Conservation (phyloP, 164 flowering plant species). For the Tetracentron sinense region DNA sequence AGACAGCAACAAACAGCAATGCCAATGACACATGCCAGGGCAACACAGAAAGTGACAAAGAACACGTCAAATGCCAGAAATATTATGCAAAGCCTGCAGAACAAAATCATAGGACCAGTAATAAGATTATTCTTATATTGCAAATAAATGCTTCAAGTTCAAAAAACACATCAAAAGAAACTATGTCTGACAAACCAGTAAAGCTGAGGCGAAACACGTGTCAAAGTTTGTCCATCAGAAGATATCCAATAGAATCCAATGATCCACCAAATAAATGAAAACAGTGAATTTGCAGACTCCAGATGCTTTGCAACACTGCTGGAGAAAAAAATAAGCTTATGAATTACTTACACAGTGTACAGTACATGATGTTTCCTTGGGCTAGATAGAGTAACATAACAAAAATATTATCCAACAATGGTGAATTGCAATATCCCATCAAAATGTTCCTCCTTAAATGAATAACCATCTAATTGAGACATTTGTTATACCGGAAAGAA, state of each 20-base stretch:
- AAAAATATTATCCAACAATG: too few species aligned
- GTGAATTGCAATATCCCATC: too few species aligned
- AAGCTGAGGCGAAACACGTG: constrained; percentile 60
- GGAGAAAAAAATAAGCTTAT: neutral
- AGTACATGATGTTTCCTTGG: too few species aligned
- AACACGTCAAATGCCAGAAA: constrained; percentile 77
- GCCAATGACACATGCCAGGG: constrained; percentile 73
- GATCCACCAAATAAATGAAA: constrained; percentile 89
- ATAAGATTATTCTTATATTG: too few species aligned
- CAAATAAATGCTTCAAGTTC: constrained; percentile 9
- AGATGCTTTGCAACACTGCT: constrained; percentile 63
- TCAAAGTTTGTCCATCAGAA: constrained; percentile 55
- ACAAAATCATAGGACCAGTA: constrained; percentile 6
- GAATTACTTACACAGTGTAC: too few species aligned
- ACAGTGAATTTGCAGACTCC: constrained; percentile 84
- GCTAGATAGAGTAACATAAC: too few species aligned
- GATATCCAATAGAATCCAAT: constrained; percentile 88
- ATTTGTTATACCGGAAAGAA: too few species aligned
- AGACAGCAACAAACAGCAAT: constrained; percentile 88
- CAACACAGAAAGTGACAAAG: constrained; percentile 73
- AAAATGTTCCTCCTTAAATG: too few species aligned
- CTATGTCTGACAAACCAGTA: constrained; percentile 51
- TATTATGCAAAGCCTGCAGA: constrained; percentile 71
- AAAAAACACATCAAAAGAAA: neutral
- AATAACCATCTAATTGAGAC: too few species aligned